Evolutionary conservation across 139 green algal genomes (phyloP), one percentile per base, ranked within the genome.

Genomic region (Zygnema cylindricum): DNA sequence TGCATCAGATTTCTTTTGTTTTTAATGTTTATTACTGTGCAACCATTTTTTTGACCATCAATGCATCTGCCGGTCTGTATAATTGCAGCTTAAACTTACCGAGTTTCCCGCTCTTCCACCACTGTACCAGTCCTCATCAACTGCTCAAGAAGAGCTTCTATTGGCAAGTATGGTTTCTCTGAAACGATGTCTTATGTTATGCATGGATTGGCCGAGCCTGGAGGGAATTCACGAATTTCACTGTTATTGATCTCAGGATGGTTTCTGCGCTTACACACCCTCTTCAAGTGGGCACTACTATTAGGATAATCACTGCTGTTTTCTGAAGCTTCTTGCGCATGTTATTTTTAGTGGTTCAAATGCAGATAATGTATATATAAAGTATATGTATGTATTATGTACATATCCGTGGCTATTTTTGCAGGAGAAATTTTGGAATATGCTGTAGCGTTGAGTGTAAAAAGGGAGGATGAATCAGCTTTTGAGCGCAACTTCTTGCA

Each of bases 401-500:
- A n/a, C n/a, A n/a, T n/a, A n/a, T n/a, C n/a, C n/a, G n/a, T n/a
- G n/a, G n/a, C n/a, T n/a, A n/a, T n/a, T n/a, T n/a, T n/a, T 0
- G 95, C 93, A 93, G 93, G 96, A 95, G 95, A 98, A 30, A 93
- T 96, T 3, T 88, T 98, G 69, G 97, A 99, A 90, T 88, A 96
- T 69, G 97, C 95, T 1, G 95, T 98, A 23, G 82, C 98, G 7
- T 81, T 98, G 33, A 94, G 88, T n/a, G 88, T 98, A 0, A 91
- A 94, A 82, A 75, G 91, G 76, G 83, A 95, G 69, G 95, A 98
- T 77, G 95, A 98, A 76, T 92, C 78, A 30, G 94, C 92, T 0
- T 98, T 98, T 89, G 97, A 99, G 92, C 92, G 96, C 41, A 94
- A 96, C 82, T 98, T 96, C 76, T 73, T 93, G 39, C 96, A 99